Evolutionary conservation across 2,329 filamentous ascomycete genomes (phyloP).

Genomic region (Fusarium lateritium): DNA sequence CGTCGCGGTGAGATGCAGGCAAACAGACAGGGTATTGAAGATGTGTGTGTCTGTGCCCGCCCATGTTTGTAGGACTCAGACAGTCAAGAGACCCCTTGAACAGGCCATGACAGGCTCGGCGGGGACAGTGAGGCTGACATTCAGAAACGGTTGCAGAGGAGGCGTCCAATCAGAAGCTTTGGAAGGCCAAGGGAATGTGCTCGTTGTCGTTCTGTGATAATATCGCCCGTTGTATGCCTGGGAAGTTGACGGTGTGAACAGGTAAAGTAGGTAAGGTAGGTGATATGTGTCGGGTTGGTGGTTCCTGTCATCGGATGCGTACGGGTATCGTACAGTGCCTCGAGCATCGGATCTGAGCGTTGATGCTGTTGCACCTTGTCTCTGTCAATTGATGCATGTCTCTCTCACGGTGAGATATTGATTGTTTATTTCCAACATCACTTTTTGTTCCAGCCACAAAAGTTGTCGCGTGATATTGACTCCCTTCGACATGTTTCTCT

Average conservation of each 20-base stretch:
- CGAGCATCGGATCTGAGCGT: slow-evolving; percentile 15
- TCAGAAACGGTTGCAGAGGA: slow-evolving; percentile 39
- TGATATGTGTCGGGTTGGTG: not conserved
- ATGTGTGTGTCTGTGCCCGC: slow-evolving; percentile 31
- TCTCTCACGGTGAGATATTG: slow-evolving; percentile 9
- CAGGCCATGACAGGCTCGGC: slow-evolving; percentile 40
- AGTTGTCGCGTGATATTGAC: slow-evolving; percentile 17
- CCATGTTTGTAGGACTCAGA: slow-evolving; percentile 25
- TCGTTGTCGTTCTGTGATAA: slow-evolving; percentile 41
- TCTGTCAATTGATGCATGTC: not conserved
- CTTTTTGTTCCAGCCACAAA: slow-evolving; percentile 20
- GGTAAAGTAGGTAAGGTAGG: slow-evolving; percentile 10
- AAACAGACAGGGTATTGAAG: slow-evolving; percentile 15
- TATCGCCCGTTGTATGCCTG: slow-evolving; percentile 41
- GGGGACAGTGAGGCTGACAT: slow-evolving; percentile 49
- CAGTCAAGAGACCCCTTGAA: slow-evolving; percentile 39
- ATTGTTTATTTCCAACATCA: slow-evolving; percentile 15
- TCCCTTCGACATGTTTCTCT: slow-evolving; percentile 16
- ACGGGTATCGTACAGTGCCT: slow-evolving; percentile 30
- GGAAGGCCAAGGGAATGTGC: slow-evolving; percentile 35
- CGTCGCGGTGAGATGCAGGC: slow-evolving; percentile 40
- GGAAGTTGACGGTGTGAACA: slow-evolving; percentile 26
- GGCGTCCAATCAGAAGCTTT: slow-evolving; percentile 44
- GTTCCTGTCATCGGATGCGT: slow-evolving; percentile 27
- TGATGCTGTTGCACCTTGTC: not conserved